phyloP scores from a whole-genome alignment of 176 grass and related monocot species.

The Avena insularis region DNA sequence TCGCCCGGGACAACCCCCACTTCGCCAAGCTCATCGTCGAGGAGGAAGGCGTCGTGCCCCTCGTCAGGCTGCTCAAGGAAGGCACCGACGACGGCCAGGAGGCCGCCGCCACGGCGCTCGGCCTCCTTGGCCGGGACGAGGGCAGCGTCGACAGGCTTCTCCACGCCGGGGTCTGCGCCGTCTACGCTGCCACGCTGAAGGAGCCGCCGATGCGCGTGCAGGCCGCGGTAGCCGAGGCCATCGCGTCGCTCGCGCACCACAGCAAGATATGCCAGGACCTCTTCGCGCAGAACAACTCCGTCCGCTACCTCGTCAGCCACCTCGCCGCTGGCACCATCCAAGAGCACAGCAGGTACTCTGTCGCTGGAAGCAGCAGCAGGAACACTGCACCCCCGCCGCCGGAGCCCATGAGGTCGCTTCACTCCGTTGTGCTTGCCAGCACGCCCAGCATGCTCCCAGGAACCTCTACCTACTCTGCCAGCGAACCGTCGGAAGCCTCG shows the following conservation, averaged over 20 bases:
- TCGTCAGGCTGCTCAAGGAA: slow-evolving; percentile 84
- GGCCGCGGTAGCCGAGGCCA: slow-evolving; percentile 69
- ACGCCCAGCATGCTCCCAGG: slow-evolving; percentile 41
- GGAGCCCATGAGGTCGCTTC: slow-evolving; percentile 47
- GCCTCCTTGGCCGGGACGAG: slow-evolving; percentile 61
- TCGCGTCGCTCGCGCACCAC: slow-evolving; percentile 63
- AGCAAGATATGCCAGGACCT: slow-evolving; percentile 68
- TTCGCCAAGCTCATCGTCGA: slow-evolving; percentile 84
- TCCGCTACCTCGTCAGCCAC: slow-evolving; percentile 78
- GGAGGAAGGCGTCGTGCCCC: slow-evolving; percentile 83
- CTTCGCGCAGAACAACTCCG: slow-evolving; percentile 70
- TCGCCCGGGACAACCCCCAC: slow-evolving; percentile 72
- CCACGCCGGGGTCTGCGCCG: slow-evolving; percentile 67
- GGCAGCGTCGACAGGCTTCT: slow-evolving; percentile 65
- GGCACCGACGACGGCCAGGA: slow-evolving; percentile 74
- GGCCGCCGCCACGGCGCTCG: slow-evolving; percentile 72
- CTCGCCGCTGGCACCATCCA: slow-evolving; percentile 82
- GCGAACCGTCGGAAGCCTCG: slow-evolving; percentile 1
- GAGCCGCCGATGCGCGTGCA: slow-evolving; percentile 82
- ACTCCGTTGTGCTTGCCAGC: slow-evolving; percentile 70
- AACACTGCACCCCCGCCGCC: not conserved
- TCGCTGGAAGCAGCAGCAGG: slow-evolving; percentile 12
- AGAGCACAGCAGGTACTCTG: slow-evolving; percentile 81
- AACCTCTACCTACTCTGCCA: slow-evolving; percentile 5
- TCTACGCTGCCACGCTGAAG: slow-evolving; percentile 73